Base-by-base conservation (phyloP, 1,284 basidiomycete genomes). In the Mycosarcoma maydis region DNA sequence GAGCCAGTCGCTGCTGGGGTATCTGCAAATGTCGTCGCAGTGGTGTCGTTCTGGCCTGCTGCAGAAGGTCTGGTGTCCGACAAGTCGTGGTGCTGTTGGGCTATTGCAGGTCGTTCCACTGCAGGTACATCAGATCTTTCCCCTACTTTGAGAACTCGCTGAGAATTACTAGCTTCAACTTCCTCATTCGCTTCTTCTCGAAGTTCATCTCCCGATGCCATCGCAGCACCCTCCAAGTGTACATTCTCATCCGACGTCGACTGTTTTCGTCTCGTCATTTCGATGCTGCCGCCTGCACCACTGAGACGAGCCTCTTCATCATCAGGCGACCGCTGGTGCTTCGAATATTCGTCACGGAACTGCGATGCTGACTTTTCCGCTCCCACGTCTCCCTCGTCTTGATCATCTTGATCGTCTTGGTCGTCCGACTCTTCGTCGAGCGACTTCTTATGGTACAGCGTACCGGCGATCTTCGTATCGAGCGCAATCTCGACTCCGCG, bases 391-490 rank as follows among this genome's bases (percentile, higher is more conserved):
- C 38, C 55, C 3, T 29, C 30, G 20, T 16, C 36, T 2, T 52
- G 49, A 6, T 67, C 61, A 8, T 67, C 55, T n/a, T n/a, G n/a
- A n/a, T n/a, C n/a, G n/a, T n/a, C n/a, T n/a, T n/a, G n/a, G 19
- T 55, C 61, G 20, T 59, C 59, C 17, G 36, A 27, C 6, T 52
- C 55, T 23, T 72, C 59, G 16, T 59, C 50, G 14, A 66, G 27
- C 41, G 49, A 52, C 42, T 65, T 65, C 17, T 65, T 66, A 17
- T 48, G 22, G 34, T 73, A 75, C 34, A 73, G 34, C 6, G 54
- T 44, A 0, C 76, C 76, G 7, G 76, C 76, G 50, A 76, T 75
- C 22, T 68, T 60, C 3, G 76, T 76, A 45, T 78, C 76, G 14
- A 66, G 26, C 6, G 76, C 76, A 8, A 78, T 37, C 41, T 60